phyloP scores from a whole-genome alignment of 1,284 basidiomycete genomes.

The Ustilago nuda region DNA sequence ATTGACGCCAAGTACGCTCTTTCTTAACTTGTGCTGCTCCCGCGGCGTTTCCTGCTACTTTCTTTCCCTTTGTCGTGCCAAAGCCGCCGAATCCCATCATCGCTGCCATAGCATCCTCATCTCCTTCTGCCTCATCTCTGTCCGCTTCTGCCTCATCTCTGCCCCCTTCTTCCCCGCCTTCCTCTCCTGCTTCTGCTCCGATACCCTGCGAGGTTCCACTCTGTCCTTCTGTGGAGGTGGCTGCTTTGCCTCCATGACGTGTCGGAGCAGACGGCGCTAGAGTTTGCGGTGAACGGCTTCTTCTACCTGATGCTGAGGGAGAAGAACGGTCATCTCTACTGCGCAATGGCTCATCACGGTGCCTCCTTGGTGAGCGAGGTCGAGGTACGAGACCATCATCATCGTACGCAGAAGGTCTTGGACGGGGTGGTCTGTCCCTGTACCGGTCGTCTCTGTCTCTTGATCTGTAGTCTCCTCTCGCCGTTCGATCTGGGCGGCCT shows the following conservation, averaged over 20 bases:
- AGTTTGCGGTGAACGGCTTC: neutral
- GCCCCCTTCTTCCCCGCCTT: constrained; percentile 12
- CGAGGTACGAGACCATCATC: neutral
- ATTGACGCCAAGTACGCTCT: constrained; percentile 92
- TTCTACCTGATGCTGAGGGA: neutral
- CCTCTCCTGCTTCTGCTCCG: constrained; percentile 1
- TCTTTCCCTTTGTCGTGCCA: constrained; percentile 84
- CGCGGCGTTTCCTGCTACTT: constrained; percentile 75
- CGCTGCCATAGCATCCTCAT: constrained; percentile 77
- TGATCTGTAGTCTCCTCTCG: constrained; percentile 16
- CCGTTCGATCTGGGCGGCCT: neutral
- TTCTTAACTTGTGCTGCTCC: constrained; percentile 82
- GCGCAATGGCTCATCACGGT: neutral
- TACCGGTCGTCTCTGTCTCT: constrained; percentile 20
- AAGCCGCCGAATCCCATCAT: constrained; percentile 92
- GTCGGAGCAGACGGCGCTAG: constrained; percentile 1
- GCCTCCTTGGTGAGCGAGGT: constrained; percentile 1
- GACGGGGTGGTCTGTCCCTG: constrained; percentile 11
- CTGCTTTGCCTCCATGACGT: neutral
- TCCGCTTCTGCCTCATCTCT: constrained; percentile 20
- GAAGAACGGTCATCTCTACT: neutral
- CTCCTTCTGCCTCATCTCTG: constrained; percentile 17
- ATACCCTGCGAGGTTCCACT: neutral
- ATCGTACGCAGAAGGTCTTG: constrained; percentile 17
- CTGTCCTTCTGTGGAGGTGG: neutral